These are phyloP conservation scores for Phytophthora pseudosyringae DNA, from an alignment of 352 stramenopile species.

Conservation along the genomic window DNA sequence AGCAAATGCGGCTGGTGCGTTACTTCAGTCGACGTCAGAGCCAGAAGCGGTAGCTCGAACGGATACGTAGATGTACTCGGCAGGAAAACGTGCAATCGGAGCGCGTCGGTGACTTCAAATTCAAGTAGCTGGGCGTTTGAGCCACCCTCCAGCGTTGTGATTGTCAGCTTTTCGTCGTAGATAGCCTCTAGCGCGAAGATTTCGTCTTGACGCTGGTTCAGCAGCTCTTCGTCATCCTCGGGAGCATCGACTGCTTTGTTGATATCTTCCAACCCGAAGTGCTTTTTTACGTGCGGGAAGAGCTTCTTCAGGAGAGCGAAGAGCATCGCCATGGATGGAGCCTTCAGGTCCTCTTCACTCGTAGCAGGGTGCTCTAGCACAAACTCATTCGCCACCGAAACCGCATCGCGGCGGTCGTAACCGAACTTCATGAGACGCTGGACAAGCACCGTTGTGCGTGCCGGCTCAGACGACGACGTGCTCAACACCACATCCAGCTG, in stretches of 20 bases:
- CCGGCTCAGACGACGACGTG: constrained; percentile 8
- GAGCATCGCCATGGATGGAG: constrained; percentile 46
- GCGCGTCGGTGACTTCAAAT: constrained; percentile 54
- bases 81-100: constrained; percentile 68
- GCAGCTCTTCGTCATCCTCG: constrained; percentile 50
- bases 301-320: constrained; percentile 50
- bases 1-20: constrained; percentile 51
- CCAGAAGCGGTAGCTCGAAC: constrained; percentile 74
- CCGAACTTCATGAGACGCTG: constrained; percentile 83
- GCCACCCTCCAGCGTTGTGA: constrained; percentile 31
- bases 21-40: constrained; percentile 48
- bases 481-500: constrained; percentile 86
- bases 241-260: constrained; percentile 16
- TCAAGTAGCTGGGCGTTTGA: constrained; percentile 40
- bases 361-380: constrained; percentile 27
- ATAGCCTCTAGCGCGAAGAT: constrained; percentile 84
- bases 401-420: constrained; percentile 67
- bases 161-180: constrained; percentile 74
- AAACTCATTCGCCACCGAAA: constrained; percentile 54
- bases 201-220: constrained; percentile 70
- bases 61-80: constrained; percentile 63
- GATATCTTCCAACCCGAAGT: constrained; percentile 40
- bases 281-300: constrained; percentile 50
- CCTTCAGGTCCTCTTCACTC: constrained; percentile 39
- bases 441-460: constrained; percentile 53